Conservation (phyloP, 2,329 filamentous ascomycete genomes). For the Neofusicoccum kwambonambiense region DNA sequence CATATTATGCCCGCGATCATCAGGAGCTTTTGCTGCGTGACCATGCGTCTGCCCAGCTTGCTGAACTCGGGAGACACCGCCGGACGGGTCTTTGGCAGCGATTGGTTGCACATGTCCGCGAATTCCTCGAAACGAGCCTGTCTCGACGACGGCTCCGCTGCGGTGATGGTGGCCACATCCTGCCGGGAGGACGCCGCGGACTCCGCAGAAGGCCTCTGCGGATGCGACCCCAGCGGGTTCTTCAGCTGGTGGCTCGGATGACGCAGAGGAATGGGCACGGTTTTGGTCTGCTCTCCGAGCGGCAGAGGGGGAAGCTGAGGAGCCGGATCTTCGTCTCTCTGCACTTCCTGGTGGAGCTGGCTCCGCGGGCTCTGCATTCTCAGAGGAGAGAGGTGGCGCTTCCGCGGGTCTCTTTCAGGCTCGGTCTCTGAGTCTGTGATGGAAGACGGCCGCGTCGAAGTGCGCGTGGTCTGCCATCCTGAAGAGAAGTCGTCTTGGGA, state of each 20-base stretch:
- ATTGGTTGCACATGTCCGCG: not conserved
- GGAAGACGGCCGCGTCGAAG: slow-evolving; percentile 2
- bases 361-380: not conserved
- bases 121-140: not conserved
- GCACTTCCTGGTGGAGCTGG: not conserved
- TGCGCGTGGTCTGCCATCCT: slow-evolving; percentile 9
- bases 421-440: not conserved
- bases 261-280: not conserved
- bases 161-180: not conserved
- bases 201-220: not conserved
- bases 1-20: not conserved
- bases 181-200: not conserved
- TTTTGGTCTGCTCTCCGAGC: not conserved
- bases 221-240: not conserved
- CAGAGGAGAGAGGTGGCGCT: not conserved
- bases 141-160: not conserved
- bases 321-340: not conserved
- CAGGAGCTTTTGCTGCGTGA: not conserved
- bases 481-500: not conserved
- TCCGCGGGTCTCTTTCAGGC: not conserved
- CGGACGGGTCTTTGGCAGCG: not conserved
- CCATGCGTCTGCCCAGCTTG: not conserved
- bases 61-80: slow-evolving; percentile 3
- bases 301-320: not conserved
- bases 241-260: slow-evolving; percentile 7